Conservation (phyloP, 2,329 filamentous ascomycete genomes). For the Emergomyces orientalis region DNA sequence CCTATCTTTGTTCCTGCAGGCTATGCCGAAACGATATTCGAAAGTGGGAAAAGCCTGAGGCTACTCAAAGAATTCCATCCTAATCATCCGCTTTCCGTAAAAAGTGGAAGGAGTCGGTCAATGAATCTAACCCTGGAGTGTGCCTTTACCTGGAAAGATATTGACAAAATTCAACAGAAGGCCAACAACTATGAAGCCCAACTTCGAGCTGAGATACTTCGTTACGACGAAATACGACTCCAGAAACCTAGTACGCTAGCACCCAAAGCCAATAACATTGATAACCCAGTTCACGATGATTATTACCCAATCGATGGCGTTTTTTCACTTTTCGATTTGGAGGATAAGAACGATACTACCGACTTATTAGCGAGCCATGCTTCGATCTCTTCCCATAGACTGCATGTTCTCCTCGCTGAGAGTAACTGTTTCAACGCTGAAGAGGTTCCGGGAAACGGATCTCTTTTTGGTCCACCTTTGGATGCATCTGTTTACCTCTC, state of each 20-base stretch:
- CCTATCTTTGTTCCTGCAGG: conserved; percentile 63
- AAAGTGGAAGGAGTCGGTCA: conserved; percentile 39
- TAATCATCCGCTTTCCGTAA: conserved; percentile 55
- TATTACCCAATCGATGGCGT: conserved; percentile 15
- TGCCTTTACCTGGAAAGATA: conserved; percentile 63
- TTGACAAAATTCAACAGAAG: conserved; percentile 53
- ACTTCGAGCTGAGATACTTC: conserved; percentile 31
- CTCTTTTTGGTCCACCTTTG: conserved; percentile 33
- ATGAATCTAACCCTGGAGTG: conserved; percentile 54
- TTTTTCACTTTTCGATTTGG: conserved; percentile 31
- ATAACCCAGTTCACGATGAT: background rate
- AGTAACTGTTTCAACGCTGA: conserved; percentile 18
- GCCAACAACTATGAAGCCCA: conserved; percentile 39
- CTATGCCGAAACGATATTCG: conserved; percentile 63
- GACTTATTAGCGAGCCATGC: conserved; percentile 1
- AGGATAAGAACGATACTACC: conserved; percentile 18
- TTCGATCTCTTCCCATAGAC: conserved; percentile 22
- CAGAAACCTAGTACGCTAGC: background rate
- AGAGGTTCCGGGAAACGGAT: conserved; percentile 11
- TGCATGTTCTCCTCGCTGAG: conserved; percentile 24
- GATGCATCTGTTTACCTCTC: conserved; percentile 55
- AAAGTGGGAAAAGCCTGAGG: conserved; percentile 66
- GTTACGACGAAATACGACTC: conserved; percentile 23
- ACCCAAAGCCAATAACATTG: background rate
- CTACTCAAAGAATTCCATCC: conserved; percentile 63